Percentiles rank a stretch among this genome's conserved stretches.
phyloP scores from a whole-genome alignment of 108 stramenopile species.

The Aurantiochytrium sp. region DNA sequence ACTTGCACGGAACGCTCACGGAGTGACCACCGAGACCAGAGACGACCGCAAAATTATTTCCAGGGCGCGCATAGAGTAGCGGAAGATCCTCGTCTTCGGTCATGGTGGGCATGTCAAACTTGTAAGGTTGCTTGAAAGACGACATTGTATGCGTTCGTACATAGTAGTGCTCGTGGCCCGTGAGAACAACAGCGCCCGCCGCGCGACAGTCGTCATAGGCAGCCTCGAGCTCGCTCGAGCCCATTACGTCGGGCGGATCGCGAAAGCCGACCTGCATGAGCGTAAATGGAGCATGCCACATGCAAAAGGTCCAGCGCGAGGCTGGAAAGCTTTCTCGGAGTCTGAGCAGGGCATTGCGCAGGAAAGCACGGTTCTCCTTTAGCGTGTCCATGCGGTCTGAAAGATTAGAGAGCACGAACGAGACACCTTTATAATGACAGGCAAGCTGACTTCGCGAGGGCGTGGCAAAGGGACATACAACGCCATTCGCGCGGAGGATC shows the following conservation, averaged over 20 bases:
- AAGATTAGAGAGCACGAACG: not conserved
- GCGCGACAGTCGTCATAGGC: not conserved
- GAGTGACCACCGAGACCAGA: conserved; percentile 4
- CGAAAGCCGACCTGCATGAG: conserved; percentile 9
- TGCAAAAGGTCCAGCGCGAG: not conserved
- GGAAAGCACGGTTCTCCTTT: not conserved
- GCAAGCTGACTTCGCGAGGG: not conserved
- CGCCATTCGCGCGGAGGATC: not conserved
- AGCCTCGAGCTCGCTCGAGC: not conserved
- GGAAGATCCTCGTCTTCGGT: not conserved
- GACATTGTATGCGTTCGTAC: not conserved
- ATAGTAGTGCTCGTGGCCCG: conserved; percentile 11
- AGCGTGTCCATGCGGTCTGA: not conserved
- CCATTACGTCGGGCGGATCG: not conserved
- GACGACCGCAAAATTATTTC: not conserved
- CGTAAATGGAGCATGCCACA: not conserved
- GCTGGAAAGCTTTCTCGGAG: not conserved
- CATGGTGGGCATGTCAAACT: not conserved
- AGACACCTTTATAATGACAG: not conserved
- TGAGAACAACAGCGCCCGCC: not conserved
- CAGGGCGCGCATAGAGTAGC: not conserved
- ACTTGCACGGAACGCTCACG: not conserved
- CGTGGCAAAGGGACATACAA: not conserved
- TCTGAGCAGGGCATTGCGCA: not conserved
- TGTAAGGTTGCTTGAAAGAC: not conserved